Base-by-base conservation (phyloP, 2,329 filamentous ascomycete species). In the Monilinia aucupariae region DNA sequence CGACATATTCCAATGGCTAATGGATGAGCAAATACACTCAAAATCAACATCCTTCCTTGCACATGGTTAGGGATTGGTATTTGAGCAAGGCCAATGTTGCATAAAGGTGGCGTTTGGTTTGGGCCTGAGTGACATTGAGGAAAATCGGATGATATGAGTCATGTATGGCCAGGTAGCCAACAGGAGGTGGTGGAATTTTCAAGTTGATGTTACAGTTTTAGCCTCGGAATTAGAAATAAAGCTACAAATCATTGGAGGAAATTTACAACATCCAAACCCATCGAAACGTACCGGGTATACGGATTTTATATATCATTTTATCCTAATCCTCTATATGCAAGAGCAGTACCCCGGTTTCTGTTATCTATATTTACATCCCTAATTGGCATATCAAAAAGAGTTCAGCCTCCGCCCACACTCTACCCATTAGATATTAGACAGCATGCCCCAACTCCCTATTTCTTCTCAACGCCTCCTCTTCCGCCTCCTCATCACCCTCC, bases 401-500 rank as follows among this genome's bases (percentile, higher is more conserved):
- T 4, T n/a, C 12, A n/a, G 4, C 25, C 17, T 45, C 3, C 10
- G 15, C 12, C 27, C 27, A 43, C 10, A 1, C 41, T 10, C 37
- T 3, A 39, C 0, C 13, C 37, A 52, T 3, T 56, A 55, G 22
- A 3, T 4, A 32, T 62, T 27, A 62, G 22, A 49, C 60, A 56
- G 49, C 25, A 52, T 47, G 59, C 27, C 54, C 61, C 47, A 70
- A 64, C 30, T 61, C 56, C 37, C 63, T 64, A 65, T 71, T 71
- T 48, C 64, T 66, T 27, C 27, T 49, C 12, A 67, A 67, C 5
- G 69, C 70, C 58, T 72, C 71, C 12, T 64, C 71, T 41, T 73
- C 72, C 1, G 76, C 77, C 39, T 81, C 81, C 34, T 82, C 79
- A 66, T 88, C 85, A 0, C 85, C 85, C 34, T 86, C 82, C 2